Evolutionary conservation across 176 grass and related monocot species (phyloP), one percentile per base, ranked within the genome.

Genomic region (Typha latifolia): DNA sequence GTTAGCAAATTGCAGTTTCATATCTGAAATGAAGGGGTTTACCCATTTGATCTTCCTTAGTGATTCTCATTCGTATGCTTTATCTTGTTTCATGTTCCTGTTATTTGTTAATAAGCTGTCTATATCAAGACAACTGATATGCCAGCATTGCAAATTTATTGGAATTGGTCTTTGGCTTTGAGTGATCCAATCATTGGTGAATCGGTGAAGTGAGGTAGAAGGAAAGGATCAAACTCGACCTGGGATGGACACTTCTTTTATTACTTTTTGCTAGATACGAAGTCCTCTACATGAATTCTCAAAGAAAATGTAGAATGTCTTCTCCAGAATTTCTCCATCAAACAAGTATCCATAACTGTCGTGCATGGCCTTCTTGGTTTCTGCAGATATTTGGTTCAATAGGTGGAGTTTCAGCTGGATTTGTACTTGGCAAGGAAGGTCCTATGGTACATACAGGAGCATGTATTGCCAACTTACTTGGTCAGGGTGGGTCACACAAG

Each of bases 381-480:
- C 19, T 69, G 67, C 76, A 99, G 89, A 90, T 99, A 87, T 83
- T 93, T 68, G 89, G 89, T 62, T 93, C 86, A 12, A 87, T 99
- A 68, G 82, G 86, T 75, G 89, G 89, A 71, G 94, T 99, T 47
- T 99, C 94, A 49, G 94, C 86, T 86, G 94, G 94, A 78, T 93
- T 99, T 80, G 85, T 90, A 67, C 76, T 99, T 23, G 94, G 89
- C 19, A 99, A 99, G 67, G 94, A 99, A 79, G 94, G 94, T 14
- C 89, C 94, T 18, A 90, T 99, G 94, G 94, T 99, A 72, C 94
- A 99, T 79, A 99, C 89, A 64, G 94, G 89, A 47, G 86, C 94
- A 22, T 99, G 94, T 51, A 93, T 99, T 76, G 89, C 89, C 14
- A 99, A 99, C 79, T 73, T 99, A 29, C 84, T 99, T 56, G 94